A percentile compares a stretch with the other conserved stretches of the same genome.
These are phyloP conservation scores for Penicillium atrosanguineum DNA, from an alignment of 495 filamentous ascomycete species.

Conservation along the genomic window DNA sequence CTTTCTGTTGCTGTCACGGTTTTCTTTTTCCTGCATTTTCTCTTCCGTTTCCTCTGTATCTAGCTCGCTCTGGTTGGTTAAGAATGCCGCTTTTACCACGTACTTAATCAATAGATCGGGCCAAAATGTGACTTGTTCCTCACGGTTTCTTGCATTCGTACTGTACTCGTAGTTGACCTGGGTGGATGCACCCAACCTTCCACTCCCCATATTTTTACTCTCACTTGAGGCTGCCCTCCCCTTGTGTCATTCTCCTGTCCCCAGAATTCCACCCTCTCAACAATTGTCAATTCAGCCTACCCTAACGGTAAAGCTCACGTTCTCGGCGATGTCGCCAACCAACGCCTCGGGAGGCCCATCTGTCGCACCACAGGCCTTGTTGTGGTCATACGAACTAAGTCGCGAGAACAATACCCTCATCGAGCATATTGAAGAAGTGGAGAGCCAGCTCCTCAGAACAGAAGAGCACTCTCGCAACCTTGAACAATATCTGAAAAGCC, in stretches of 20 bases:
- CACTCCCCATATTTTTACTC: not conserved
- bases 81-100: constrained; percentile 33
- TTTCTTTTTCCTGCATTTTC: constrained; percentile 32
- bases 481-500: constrained; percentile 2
- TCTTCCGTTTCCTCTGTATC: constrained; percentile 31
- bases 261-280: not conserved
- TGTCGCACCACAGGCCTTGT: constrained; percentile 14
- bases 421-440: constrained; percentile 4
- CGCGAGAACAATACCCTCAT: constrained; percentile 26
- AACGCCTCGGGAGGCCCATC: not conserved
- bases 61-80: constrained; percentile 44
- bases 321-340: not conserved
- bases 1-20: constrained; percentile 44
- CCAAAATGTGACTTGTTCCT: constrained; percentile 46
- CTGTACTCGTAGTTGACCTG: not conserved
- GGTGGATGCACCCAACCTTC: no score
- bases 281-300: not conserved
- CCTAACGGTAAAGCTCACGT: not conserved
- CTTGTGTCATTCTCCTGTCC: not conserved
- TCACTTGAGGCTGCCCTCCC: not conserved
- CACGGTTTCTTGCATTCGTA: constrained; percentile 23
- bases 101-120: constrained; percentile 45
- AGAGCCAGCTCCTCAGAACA: not conserved
- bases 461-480: not conserved
- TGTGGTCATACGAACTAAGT: constrained; percentile 36